Evolutionary conservation across 2,329 filamentous ascomycete genomes (phyloP).

Genomic region (Pseudofabraea citricarpa): DNA sequence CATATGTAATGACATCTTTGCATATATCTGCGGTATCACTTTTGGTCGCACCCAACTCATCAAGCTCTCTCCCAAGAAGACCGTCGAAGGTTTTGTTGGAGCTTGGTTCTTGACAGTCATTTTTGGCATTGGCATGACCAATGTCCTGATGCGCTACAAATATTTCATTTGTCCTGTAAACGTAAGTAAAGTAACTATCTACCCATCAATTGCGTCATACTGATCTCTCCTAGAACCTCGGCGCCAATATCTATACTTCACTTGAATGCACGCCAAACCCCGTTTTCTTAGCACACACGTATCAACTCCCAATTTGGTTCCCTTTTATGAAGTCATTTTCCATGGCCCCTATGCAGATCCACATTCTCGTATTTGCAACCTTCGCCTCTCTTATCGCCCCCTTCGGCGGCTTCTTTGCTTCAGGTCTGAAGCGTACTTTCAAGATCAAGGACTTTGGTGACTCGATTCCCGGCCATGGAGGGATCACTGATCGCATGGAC

Average conservation of each 20-base stretch:
- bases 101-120: slow-evolving; percentile 94
- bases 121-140: slow-evolving; percentile 77
- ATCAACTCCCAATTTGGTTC: slow-evolving; percentile 67
- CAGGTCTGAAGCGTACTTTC: slow-evolving; percentile 95
- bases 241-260: slow-evolving; percentile 87
- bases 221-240: slow-evolving; percentile 58
- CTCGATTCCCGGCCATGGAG: slow-evolving; percentile 94
- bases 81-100: slow-evolving; percentile 92
- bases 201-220: neutral
- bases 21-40: slow-evolving; percentile 95
- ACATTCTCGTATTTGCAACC: slow-evolving; percentile 82
- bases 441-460: slow-evolving; percentile 99
- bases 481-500: slow-evolving; percentile 98
- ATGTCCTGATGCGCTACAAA: slow-evolving; percentile 81
- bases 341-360: slow-evolving; percentile 86
- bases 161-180: slow-evolving; percentile 99
- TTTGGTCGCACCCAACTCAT: slow-evolving; percentile 96
- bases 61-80: slow-evolving; percentile 98
- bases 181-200: slow-evolving; percentile 37
- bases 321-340: slow-evolving; percentile 69
- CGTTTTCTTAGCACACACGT: slow-evolving; percentile 76
- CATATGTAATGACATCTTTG: slow-evolving; percentile 98
- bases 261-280: slow-evolving; percentile 88
- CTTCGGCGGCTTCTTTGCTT: slow-evolving; percentile 97
- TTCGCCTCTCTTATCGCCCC: slow-evolving; percentile 96